Base-by-base conservation (phyloP, 2,329 filamentous ascomycete genomes). In the Penicillium sp. region DNA sequence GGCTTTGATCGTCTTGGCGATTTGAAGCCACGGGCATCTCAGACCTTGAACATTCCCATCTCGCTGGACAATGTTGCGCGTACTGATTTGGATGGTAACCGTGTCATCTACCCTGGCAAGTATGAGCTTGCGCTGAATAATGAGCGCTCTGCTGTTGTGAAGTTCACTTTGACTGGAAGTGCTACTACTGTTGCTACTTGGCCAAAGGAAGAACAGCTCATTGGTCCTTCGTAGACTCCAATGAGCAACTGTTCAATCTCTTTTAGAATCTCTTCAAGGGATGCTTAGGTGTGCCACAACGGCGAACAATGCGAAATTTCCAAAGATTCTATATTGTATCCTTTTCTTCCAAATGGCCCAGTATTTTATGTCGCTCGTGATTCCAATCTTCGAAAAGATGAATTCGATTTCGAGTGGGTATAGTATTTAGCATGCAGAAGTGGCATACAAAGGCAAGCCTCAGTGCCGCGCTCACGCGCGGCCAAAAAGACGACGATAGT, bases 121-220 rank as follows among this genome's bases (percentile, higher is more conserved):
- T 78, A 77, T 58, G 67, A 71, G 42, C 45, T 78, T 58, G 67
- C 72, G 11, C 45, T 78, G 54, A 75, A 78, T 50, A 70, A 69
- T 55, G 73, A 77, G 56, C 63, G 71, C 11, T 70, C 64, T 3
- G 69, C 69, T 9, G 67, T 72, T 6, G 44, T 67, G 11, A 52
- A 57, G 6, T 70, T 76, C 18, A 67, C 62, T 0, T 60, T 76
- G 63, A 69, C 65, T 3, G 74, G 74, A 0, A 58, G 65, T 11
- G 64, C 62, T 22, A 64, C 58, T 1, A 64, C 67, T 6, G 53
- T 76, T 47, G 56, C 66, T 14, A 67, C 70, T 52, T 75, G 72
- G 72, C 73, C 73, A 2, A 45, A 57, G 55, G 65, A 64, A 34
- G 13, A 64, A 32, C 63, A 64, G 44, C 60, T 59, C 32, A 60